These are phyloP conservation scores for Solanum hybrid DNA, from an alignment of 305 asterid species.

Conservation along the genomic window DNA sequence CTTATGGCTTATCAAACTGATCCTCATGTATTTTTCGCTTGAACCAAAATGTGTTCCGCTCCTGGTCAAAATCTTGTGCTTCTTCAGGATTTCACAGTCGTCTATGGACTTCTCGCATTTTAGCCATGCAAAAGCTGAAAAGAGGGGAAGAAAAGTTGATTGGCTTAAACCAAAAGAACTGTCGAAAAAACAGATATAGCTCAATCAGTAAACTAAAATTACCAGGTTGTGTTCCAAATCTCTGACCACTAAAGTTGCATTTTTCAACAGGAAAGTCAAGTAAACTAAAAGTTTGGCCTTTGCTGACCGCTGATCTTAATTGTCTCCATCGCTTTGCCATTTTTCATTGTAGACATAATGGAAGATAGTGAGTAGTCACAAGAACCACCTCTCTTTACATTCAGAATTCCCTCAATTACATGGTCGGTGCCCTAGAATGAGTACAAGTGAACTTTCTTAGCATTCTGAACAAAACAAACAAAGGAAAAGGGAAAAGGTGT, in stretches of 20 bases:
- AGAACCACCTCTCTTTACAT: no score
- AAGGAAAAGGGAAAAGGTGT: no score
- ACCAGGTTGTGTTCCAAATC: conserved; percentile 67
- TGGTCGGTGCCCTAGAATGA: no score
- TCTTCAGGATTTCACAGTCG: conserved; percentile 60
- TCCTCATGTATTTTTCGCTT: conserved; percentile 48
- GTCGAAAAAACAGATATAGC: neutral
- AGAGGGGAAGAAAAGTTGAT: neutral
- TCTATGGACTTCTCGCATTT: conserved; percentile 59
- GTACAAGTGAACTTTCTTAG: no score
- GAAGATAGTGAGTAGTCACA: conserved; percentile 23
- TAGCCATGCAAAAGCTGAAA: conserved; percentile 81
- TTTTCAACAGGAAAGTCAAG: conserved; percentile 38
- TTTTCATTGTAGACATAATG: conserved; percentile 31
- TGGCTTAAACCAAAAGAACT: neutral
- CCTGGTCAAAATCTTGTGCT: conserved; percentile 57
- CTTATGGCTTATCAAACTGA: conserved; percentile 54
- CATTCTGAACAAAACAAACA: no score
- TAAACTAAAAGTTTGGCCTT: conserved; percentile 48
- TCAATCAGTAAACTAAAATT: neutral
- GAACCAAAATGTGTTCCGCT: conserved; percentile 71
- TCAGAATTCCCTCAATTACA: no score
- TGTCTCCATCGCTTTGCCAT: conserved; percentile 64
- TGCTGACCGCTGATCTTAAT: conserved; percentile 42
- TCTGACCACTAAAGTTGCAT: conserved; percentile 50